Base-by-base conservation (phyloP, 1,284 basidiomycete genomes). In the Apiotrichum brassicae region DNA sequence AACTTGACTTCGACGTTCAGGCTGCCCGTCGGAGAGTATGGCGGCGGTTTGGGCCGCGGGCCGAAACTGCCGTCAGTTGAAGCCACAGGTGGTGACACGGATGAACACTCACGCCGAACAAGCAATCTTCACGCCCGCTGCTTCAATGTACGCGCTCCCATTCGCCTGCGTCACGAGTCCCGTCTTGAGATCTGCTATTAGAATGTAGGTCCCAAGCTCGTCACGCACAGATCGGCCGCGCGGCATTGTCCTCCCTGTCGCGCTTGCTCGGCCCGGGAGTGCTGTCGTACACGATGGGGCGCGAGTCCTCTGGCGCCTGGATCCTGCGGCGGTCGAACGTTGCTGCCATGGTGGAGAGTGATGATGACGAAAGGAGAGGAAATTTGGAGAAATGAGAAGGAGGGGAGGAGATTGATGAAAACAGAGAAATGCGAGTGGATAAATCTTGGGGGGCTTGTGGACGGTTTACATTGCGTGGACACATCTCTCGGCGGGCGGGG, bases 1-100 rank as follows among this genome's bases (percentile, higher is more conserved):
- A 94, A 97, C 72, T 97, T 97, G 54, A 97, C 87, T 71, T 97
- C 92, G 3, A 98, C 87, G 56, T 92, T 97, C 49, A 98, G 74
- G 51, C 82, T 82, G 0, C 93, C 94, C 56, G 83, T 84, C 57
- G 94, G 87, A 54, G 80, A 87, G 70, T 91, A 97, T 6, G 76
- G 75, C 3, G 75, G 73, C 20, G 70, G 66, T 24, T 71, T 70
- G 1, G 76, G 93, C 49, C 92, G 82, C 9, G 94, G 95, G 0
- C 94, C 94, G 71, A 97, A 97, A 6, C 91, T 94, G 33, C 19
- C 18, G n/a, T n/a, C n/a, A n/a, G n/a, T n/a, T n/a, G n/a, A n/a
- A n/a, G n/a, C n/a, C n/a, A n/a, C n/a, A n/a, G n/a, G n/a, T n/a
- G n/a, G n/a, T n/a, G n/a, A n/a, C n/a, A n/a, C n/a, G 23, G 26